Base-by-base conservation (phyloP, 148 eudicot genomes). In the Suaeda aralocaspica region DNA sequence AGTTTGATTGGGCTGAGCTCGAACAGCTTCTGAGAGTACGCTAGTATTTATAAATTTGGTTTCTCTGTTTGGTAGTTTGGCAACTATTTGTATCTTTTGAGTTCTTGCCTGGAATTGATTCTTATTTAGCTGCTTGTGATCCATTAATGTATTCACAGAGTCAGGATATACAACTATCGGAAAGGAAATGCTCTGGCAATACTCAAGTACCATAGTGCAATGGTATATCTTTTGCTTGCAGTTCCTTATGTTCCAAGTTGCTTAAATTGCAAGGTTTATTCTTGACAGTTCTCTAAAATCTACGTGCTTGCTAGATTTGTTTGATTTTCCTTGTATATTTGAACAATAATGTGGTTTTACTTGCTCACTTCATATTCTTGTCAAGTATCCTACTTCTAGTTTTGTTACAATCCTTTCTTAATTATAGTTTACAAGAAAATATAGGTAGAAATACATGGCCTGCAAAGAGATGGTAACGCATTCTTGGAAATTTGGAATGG, bases 171-270 rank as follows among this genome's bases (percentile, higher is more conserved):
- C 74, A 85, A 92, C 66, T 92, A 92, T 70, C 87, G 84, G 59
- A 92, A 86, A 74, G 96, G 98, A 78, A 88, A 66, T 79, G 79
- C 96, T 58, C 73, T 92, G 79, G 98, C 98, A 42, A 79, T 92
- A 57, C 82, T 92, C 82, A 92, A 88, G 75, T 92, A 90, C 80
- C 97, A 91, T 77, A 81, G 75, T 70, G 82, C 77, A 59, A 80
- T 79, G 91, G 95, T 89, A 83, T 67, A 26, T 26, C 75, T 76
- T 44, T 62, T 26, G 33, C 33, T 9, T 64, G 46, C 41, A 22
- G 6, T 63, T 41, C 39, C 26, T 46, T 59, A 19, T 59, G 9
- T 44, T 6, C 14, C 1, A 15, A 13, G 44, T 49, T 18, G 5
- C 18, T 61, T 34, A 21, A 8, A 57, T 34, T 46, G 55, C 39